Evolutionary conservation across 257 asterid species (phyloP).

Genomic region (Plantago ovata): DNA sequence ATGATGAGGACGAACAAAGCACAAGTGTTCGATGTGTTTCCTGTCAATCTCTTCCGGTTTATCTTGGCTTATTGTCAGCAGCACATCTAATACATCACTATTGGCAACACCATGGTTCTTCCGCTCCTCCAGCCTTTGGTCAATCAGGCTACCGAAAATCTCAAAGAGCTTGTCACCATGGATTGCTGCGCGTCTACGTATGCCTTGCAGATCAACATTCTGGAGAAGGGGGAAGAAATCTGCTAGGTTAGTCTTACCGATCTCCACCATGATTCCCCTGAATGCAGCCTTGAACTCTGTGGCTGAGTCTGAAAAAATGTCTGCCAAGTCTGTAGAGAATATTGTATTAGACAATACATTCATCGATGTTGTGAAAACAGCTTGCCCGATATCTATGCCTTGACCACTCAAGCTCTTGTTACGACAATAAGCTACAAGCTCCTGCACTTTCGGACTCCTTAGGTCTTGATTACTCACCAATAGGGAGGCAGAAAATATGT

Average conservation of each 20-base stretch:
- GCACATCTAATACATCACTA: background rate
- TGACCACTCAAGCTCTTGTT: background rate
- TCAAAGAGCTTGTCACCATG: background rate
- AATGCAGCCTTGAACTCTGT: background rate
- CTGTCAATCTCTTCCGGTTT: conserved; percentile 6
- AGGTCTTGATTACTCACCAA: background rate
- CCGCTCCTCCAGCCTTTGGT: background rate
- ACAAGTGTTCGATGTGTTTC: conserved; percentile 2
- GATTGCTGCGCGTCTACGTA: background rate
- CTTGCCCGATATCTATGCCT: background rate
- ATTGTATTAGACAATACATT: background rate
- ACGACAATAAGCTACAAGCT: background rate
- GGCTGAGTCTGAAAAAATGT: background rate
- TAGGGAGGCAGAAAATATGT: background rate
- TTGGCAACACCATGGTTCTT: background rate
- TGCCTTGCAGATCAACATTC: background rate
- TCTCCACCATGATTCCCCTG: background rate
- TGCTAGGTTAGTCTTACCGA: conserved; percentile 2
- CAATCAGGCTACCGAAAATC: background rate
- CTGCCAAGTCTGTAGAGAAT: background rate
- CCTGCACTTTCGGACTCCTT: background rate
- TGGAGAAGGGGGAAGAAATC: background rate
- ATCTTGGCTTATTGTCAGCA: too few relatives aligned
- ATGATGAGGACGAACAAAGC: background rate
- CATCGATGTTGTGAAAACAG: background rate